Base-by-base conservation (phyloP, 768 basidiomycete genomes). In the Tubosaeta sp. region DNA sequence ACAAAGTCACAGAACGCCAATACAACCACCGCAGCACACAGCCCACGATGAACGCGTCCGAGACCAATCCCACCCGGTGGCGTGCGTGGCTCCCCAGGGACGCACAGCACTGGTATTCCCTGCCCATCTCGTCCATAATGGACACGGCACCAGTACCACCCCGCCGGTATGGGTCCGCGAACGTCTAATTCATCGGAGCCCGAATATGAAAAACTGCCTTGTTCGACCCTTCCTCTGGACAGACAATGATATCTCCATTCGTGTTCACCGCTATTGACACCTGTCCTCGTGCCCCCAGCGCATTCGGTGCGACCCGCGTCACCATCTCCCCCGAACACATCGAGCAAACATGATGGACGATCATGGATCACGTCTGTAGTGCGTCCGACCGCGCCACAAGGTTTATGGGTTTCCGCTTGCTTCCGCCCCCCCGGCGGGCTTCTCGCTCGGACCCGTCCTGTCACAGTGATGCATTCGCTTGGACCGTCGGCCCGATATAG, bases 321-420 rank as follows among this genome's bases (percentile, higher is more conserved):
- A 32, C 25, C n/a, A 25, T 49, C 50, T 48, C 21, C 40, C 22
- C 51, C 39, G 46, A 50, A 44, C 43, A n/a, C 2, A 35, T 27
- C 14, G 31, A 40, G 24, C 42, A 6, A 13, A 6, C 44, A 51
- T 41, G 42, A 21, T 21, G 48, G 35, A 18, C n/a, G 43, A 32
- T 29, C 43, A 45, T 42, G n/a, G 40, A 27, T 29, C 54, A 34
- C 24, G 34, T 48, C 41, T 52, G 34, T 21, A 32, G 12, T 36
- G 41, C 25, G 32, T 46, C 41, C 46, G 31, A 32, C 48, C 35
- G 21, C 44, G 54, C 46, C 51, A 59, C 49, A 44, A 44, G 43
- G 35, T 29, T 16, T 16, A 16, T 44, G 52, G 46, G 35, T 36
- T 32, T 22, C 32, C 43, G 39, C 14, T 53, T 45, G 46, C 58